These are phyloP conservation scores for Apium graveolens DNA, from an alignment of 129 eudicot genomes.

Conservation along the genomic window DNA sequence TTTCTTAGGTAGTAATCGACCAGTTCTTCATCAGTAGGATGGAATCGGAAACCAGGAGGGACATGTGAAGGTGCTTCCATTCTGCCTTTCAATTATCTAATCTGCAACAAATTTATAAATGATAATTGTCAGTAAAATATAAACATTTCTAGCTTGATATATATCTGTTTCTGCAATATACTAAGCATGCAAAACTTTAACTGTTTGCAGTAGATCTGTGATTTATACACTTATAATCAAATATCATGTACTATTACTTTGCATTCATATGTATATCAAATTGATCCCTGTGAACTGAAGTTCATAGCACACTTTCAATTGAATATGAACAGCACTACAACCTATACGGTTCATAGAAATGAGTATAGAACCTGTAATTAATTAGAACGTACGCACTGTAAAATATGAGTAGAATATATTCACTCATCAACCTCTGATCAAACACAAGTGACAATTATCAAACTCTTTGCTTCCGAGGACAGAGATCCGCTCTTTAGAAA, in stretches of 20 bases:
- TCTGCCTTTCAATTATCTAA: background rate
- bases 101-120: constrained; percentile 21
- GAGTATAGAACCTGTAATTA: no score
- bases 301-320: background rate
- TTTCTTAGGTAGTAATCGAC: constrained; percentile 83
- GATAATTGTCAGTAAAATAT: background rate
- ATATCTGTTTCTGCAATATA: background rate
- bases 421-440: no score
- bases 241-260: background rate
- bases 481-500: background rate
- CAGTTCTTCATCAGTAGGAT: constrained; percentile 93
- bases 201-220: background rate
- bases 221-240: background rate
- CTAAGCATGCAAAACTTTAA: background rate
- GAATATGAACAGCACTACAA: no score
- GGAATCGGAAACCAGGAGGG: constrained; percentile 94
- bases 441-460: no score
- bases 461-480: no score
- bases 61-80: constrained; percentile 69
- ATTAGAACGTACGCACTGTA: background rate
- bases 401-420: no score
- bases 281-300: background rate
- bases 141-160: background rate
- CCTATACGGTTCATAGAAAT: background rate
- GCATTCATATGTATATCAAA: no score